Evolutionary conservation across 208 protist species (phyloP).

Genomic region (Herpetomonas tarakana): DNA sequence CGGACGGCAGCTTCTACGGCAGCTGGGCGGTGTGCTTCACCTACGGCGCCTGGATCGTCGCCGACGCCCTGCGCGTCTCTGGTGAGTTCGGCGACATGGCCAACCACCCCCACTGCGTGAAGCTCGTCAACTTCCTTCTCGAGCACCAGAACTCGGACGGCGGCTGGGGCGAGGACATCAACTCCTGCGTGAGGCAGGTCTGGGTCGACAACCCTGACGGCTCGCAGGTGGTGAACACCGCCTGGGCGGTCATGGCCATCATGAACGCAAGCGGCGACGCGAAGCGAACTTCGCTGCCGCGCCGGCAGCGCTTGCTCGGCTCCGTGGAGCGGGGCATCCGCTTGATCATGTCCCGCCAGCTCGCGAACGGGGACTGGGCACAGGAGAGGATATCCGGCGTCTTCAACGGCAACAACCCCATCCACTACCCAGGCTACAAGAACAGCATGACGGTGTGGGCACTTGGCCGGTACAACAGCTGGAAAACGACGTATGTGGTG

Average conservation of each 20-base stretch:
- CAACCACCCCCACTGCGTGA: slow-evolving; percentile 68
- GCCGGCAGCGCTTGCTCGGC: slow-evolving; percentile 30
- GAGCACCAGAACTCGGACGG: slow-evolving; percentile 90
- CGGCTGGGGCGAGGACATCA: slow-evolving; percentile 96
- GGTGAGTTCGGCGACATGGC: slow-evolving; percentile 77
- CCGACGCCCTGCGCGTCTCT: slow-evolving; percentile 85
- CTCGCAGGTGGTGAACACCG: slow-evolving; percentile 96
- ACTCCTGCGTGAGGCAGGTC: slow-evolving; percentile 80
- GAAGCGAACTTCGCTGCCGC: slow-evolving; percentile 16
- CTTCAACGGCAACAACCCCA: slow-evolving; percentile 98
- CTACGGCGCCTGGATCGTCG: slow-evolving; percentile 96
- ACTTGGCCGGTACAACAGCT: slow-evolving; percentile 84
- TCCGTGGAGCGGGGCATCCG: slow-evolving; percentile 82
- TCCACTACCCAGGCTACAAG: slow-evolving; percentile 96
- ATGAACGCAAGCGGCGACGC: slow-evolving; percentile 75
- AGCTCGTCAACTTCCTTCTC: slow-evolving; percentile 90
- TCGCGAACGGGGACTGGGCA: slow-evolving; percentile 81
- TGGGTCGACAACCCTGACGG: slow-evolving; percentile 86
- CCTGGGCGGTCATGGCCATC: slow-evolving; percentile 95
- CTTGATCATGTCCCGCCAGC: slow-evolving; percentile 86
- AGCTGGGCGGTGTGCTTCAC: slow-evolving; percentile 98
- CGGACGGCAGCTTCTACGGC: slow-evolving; percentile 93
- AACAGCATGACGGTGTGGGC: slow-evolving; percentile 98
- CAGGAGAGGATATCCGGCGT: slow-evolving; percentile 96
- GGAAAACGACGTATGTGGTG: slow-evolving; percentile 48